Evolutionary conservation across 352 stramenopile species (phyloP).

Genomic region (Globisporangium paroecandrum): DNA sequence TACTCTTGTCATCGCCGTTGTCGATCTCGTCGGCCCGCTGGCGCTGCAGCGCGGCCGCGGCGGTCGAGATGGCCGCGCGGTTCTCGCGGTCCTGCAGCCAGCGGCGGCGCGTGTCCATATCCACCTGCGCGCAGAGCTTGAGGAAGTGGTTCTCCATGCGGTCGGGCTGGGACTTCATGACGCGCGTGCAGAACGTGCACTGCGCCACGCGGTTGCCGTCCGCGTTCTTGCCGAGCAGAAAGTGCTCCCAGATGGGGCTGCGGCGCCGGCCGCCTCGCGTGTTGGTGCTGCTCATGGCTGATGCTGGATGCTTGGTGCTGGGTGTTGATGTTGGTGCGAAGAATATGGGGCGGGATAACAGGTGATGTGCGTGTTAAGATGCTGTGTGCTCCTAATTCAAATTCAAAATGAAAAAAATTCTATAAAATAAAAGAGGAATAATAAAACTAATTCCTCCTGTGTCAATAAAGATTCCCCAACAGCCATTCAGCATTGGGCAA

Average conservation of each 20-base stretch:
- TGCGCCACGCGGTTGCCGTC: conserved; percentile 19
- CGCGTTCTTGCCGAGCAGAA: conserved; percentile 7
- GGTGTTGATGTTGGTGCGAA: not conserved
- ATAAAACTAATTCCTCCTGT: too few species aligned
- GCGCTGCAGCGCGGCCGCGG: conserved; percentile 6
- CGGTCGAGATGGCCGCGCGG: conserved; percentile 5
- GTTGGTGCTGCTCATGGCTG: not conserved
- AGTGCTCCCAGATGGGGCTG: conserved; percentile 20
- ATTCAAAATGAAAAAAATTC: too few species aligned
- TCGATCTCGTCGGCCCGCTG: not conserved
- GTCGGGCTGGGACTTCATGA: conserved; percentile 21
- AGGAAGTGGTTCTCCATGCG: conserved; percentile 23
- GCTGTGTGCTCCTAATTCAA: too few species aligned
- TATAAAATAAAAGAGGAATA: too few species aligned
- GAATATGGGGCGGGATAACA: too few species aligned
- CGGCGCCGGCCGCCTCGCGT: conserved; percentile 12
- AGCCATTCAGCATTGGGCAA: too few species aligned
- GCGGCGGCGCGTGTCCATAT: conserved; percentile 9
- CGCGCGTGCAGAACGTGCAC: conserved; percentile 16
- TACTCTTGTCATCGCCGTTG: not conserved
- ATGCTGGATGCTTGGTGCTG: not conserved
- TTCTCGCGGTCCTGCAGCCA: conserved; percentile 16
- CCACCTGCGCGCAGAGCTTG: conserved; percentile 17
- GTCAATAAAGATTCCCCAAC: too few species aligned
- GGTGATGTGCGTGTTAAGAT: too few species aligned